Evolutionary conservation across 1,139 yeast genomes (phyloP).

Genomic region (Taphrina confusa): DNA sequence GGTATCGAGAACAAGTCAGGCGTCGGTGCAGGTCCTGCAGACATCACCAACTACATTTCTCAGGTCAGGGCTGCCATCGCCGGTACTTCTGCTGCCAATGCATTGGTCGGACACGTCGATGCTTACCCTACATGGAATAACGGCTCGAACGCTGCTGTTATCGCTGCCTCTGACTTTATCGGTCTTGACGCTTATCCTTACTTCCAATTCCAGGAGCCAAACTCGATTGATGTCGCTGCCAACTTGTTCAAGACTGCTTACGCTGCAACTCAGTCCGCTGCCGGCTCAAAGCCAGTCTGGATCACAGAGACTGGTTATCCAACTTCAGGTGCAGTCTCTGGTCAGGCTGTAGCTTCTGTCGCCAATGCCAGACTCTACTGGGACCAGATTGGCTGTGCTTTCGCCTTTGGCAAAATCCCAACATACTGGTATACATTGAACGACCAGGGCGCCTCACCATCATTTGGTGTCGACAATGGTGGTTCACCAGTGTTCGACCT

Average conservation of each 20-base stretch:
- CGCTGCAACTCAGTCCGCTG: slow-evolving; percentile 76
- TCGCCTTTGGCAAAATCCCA: slow-evolving; percentile 13
- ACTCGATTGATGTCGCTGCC: slow-evolving; percentile 91
- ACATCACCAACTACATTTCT: slow-evolving; percentile 48
- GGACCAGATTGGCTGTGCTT: slow-evolving; percentile 19
- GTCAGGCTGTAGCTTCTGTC: slow-evolving; percentile 5
- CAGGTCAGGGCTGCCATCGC: slow-evolving; percentile 41
- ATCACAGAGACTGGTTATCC: slow-evolving; percentile 99
- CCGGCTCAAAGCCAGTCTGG: slow-evolving; percentile 57
- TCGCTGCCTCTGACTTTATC: slow-evolving; percentile 76
- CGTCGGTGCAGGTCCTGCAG: slow-evolving; percentile 52
- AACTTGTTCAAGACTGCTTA: slow-evolving; percentile 80
- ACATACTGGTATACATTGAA: slow-evolving; percentile 18
- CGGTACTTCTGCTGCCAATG: slow-evolving; percentile 65
- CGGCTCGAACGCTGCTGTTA: slow-evolving; percentile 66
- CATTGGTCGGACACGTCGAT: slow-evolving; percentile 86
- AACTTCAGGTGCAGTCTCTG: slow-evolving; percentile 72
- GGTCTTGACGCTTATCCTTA: slow-evolving; percentile 94
- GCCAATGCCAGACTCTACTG: slow-evolving; percentile 20
- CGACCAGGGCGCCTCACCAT: slow-evolving; percentile 15
- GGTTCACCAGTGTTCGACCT: slow-evolving; percentile 15
- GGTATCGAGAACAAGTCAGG: slow-evolving; percentile 59
- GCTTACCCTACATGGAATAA: slow-evolving; percentile 92
- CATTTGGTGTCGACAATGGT: slow-evolving; percentile 14
- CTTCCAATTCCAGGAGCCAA: slow-evolving; percentile 93